A percentile compares a stretch with the other conserved stretches of the same genome.
Conservation (phyloP, 2,329 filamentous ascomycete species). For the Alternaria rosae region DNA sequence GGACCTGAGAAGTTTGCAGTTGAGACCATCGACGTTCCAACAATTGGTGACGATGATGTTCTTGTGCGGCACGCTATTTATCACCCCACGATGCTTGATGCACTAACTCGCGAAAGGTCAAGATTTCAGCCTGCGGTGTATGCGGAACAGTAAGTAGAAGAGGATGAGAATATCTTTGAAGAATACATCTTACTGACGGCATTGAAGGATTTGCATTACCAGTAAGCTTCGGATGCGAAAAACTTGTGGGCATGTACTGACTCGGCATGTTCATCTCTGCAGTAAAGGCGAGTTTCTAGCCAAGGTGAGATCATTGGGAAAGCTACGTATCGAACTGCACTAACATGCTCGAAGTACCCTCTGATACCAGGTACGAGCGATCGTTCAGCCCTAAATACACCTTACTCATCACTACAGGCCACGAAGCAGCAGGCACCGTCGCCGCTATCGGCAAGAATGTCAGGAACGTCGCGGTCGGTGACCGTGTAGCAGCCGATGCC, state of each 20-base stretch:
- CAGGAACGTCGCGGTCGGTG: conserved; percentile 66
- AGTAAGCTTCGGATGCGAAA: not conserved
- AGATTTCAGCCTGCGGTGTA: conserved; percentile 34
- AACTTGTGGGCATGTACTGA: not conserved
- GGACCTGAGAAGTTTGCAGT: conserved; percentile 29
- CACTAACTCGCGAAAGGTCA: conserved; percentile 22
- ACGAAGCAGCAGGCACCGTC: conserved; percentile 72
- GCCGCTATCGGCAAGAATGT: conserved; percentile 67
- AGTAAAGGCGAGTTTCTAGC: conserved; percentile 35
- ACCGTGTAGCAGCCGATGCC: conserved; percentile 68
- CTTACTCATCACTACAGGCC: conserved; percentile 53
- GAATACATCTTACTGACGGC: not conserved
- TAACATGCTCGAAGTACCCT: conserved; percentile 22
- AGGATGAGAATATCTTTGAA: too few species aligned
- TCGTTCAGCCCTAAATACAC: not conserved
- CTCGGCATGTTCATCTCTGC: not conserved
- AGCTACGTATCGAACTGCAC: not conserved
- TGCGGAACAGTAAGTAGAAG: conserved; percentile 28
- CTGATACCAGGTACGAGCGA: conserved; percentile 29
- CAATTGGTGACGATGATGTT: conserved; percentile 31
- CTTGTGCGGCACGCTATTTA: conserved; percentile 16
- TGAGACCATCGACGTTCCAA: conserved; percentile 25
- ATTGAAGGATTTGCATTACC: conserved; percentile 33
- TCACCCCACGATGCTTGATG: not conserved
- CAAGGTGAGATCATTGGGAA: conserved; percentile 8